phyloP scores from a whole-genome alignment of 306 rosid species.

The Gastrolobium bilobum region DNA sequence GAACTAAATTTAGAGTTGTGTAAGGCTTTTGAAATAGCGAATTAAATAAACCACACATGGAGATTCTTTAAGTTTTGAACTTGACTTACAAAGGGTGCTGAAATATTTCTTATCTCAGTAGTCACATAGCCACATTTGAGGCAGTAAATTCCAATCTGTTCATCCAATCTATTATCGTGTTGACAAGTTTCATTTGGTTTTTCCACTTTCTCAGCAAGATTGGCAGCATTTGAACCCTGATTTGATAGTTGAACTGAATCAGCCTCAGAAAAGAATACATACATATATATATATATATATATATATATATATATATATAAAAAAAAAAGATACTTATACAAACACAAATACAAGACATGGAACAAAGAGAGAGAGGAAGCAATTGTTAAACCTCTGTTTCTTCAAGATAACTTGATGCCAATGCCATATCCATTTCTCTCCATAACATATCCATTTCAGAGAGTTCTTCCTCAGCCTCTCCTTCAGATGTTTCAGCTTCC shows the following conservation, averaged over 20 bases:
- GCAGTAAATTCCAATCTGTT: conserved; percentile 75
- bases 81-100: conserved; percentile 75
- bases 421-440: conserved; percentile 75
- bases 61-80: conserved; percentile 26
- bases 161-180: conserved; percentile 64
- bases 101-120: conserved; percentile 60
- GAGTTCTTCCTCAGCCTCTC: conserved; percentile 61
- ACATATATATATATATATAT: too few species aligned
- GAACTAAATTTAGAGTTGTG: conserved; percentile 49
- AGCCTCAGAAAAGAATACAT: conserved; percentile 5
- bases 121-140: conserved; percentile 63
- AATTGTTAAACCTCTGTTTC: conserved; percentile 56
- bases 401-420: conserved; percentile 68
- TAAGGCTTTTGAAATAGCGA: not conserved
- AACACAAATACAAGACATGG: not conserved
- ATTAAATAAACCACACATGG: not conserved
- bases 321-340: too few species aligned
- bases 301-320: too few species aligned
- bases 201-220: conserved; percentile 28
- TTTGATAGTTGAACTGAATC: conserved; percentile 44
- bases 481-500: conserved; percentile 42
- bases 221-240: conserved; percentile 59
- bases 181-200: conserved; percentile 45
- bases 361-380: not conserved
- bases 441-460: conserved; percentile 74